Percentiles rank a stretch among this genome's conserved stretches.
Conservation (phyloP, 2,329 filamentous ascomycete species). For the Neofusicoccum ribis region DNA sequence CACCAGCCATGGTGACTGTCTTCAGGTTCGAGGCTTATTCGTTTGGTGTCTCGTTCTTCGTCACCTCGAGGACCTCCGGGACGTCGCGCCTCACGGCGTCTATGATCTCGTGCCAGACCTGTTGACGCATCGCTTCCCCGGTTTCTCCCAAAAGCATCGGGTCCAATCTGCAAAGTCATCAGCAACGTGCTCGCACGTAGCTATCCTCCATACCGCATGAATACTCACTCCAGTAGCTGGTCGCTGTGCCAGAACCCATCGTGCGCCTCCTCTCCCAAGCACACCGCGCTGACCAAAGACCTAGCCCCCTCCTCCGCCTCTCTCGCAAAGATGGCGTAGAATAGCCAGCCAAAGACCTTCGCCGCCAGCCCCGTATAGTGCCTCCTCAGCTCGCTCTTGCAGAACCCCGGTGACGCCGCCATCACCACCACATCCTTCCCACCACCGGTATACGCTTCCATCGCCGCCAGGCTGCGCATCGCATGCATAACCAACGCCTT, state of each 20-base stretch:
- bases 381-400: slow-evolving; percentile 22
- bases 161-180: background rate
- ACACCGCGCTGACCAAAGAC: slow-evolving; percentile 41
- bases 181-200: background rate
- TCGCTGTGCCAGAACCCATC: slow-evolving; percentile 40
- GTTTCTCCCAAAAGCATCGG: slow-evolving; percentile 33
- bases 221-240: slow-evolving; percentile 29
- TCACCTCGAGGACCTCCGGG: slow-evolving; percentile 20
- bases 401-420: slow-evolving; percentile 23
- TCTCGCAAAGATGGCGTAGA: slow-evolving; percentile 32
- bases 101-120: slow-evolving; percentile 38
- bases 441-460: background rate
- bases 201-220: background rate
- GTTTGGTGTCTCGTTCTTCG: background rate
- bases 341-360: slow-evolving; percentile 18
- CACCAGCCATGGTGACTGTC: background rate
- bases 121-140: slow-evolving; percentile 32
- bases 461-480: slow-evolving; percentile 3
- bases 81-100: slow-evolving; percentile 34
- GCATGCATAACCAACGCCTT: slow-evolving; percentile 2
- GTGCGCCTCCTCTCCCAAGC: slow-evolving; percentile 34
- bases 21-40: background rate
- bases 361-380: slow-evolving; percentile 28
- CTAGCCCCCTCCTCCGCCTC: slow-evolving; percentile 43
- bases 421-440: slow-evolving; percentile 22